Base-by-base conservation (phyloP, 1,284 basidiomycete species). In the Ceratobasidium sp. region DNA sequence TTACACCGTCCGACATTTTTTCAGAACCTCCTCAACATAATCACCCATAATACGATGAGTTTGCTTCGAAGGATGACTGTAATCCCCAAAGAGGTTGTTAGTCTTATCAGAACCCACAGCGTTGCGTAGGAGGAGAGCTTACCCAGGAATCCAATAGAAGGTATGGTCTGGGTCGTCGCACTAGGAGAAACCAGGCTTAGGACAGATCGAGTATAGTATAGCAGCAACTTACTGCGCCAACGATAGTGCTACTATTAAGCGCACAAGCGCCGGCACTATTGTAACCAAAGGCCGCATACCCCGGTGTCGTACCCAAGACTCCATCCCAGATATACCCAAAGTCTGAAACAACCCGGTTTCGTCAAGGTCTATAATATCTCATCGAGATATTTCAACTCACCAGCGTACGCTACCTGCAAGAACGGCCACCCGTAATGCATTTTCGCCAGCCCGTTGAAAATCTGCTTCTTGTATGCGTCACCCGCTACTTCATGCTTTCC, bases 201-300 rank as follows among this genome's bases (percentile, higher is more conserved):
- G 22, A 24, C 45, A 27, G 14, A 7, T 8, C 17, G 33, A 9
- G 6, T 5, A 31, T n/a, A 9, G 14, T 50, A n/a, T n/a, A n/a
- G 22, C 6, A 7, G 54, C 36, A 11, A 48, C 66, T 57, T 44
- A 69, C 66, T 36, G 66, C 57, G 22, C 74, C 74, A 22, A 72
- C 31, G 57, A 72, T 75, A 11, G 66, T 75, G 33, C 66, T 71
- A 65, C 74, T 75, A 36, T 75, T 75, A n/a, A 75, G 33, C 1
- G 78, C 19, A 71, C 87, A 87, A 0, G 84, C 79, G 2, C 80
- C 83, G 4, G 81, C 79, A 59, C 82, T 85, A 14, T 82, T 83
- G 74, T 85, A 88, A 5, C 87, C 87, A 75, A 88, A 88, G 0
- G 85, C 84, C 44, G 79, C 48, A 57, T 85, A 83, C n/a, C 87